These are phyloP conservation scores for Podaxis carcinomalis DNA, from an alignment of 768 basidiomycete species.

Conservation along the genomic window DNA sequence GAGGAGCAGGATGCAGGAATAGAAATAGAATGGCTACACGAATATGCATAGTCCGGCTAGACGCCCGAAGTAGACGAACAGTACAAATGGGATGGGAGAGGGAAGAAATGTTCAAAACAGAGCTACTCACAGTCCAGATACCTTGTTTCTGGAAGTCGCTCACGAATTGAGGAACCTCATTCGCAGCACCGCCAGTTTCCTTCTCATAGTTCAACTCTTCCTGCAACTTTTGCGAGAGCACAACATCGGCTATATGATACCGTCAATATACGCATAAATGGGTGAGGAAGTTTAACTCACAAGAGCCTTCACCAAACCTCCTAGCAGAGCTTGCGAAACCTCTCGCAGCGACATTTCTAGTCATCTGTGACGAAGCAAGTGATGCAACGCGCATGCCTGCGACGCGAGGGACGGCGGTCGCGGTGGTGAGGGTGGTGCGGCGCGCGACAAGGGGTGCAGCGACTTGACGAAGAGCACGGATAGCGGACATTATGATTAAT, in stretches of 20 bases:
- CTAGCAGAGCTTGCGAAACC: conserved; percentile 44
- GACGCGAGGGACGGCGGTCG: conserved; percentile 17
- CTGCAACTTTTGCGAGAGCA: conserved; percentile 67
- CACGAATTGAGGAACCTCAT: conserved; percentile 66
- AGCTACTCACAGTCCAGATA: conserved; percentile 67
- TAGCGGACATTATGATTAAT: conserved; percentile 38
- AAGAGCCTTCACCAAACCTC: conserved; percentile 40
- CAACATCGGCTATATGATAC: conserved; percentile 54
- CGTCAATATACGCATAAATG: neutral
- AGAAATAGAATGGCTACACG: neutral
- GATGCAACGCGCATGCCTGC: conserved; percentile 25
- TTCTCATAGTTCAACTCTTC: conserved; percentile 88
- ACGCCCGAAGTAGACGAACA: neutral
- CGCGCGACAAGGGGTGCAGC: conserved; percentile 34
- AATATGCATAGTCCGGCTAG: neutral
- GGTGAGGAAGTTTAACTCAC: conserved; percentile 27
- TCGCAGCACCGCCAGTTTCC: conserved; percentile 39
- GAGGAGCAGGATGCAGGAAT: neutral
- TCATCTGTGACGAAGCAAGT: conserved; percentile 13
- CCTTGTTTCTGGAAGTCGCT: conserved; percentile 67
- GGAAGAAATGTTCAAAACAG: neutral
- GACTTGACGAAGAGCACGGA: conserved; percentile 58
- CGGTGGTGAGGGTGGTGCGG: conserved; percentile 26
- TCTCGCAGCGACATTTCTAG: conserved; percentile 25
- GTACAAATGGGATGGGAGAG: neutral